Evolutionary conservation across 768 basidiomycete genomes (phyloP), one percentile per base, ranked within the genome.

Genomic region (Exidia glandulosa): DNA sequence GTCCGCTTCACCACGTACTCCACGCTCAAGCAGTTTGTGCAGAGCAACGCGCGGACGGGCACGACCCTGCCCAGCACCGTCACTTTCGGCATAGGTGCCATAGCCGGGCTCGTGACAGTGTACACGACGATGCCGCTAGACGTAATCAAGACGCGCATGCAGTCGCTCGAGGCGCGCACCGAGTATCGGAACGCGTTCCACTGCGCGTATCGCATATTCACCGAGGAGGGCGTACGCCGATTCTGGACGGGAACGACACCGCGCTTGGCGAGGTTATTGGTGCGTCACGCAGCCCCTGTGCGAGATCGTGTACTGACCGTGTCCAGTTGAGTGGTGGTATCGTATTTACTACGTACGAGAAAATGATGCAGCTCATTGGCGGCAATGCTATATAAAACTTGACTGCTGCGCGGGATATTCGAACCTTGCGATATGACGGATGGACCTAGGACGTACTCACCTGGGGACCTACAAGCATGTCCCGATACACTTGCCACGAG

Each of bases 221-320:
- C 86, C 0, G 95, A 98, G 71, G 94, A 98, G 67, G 96, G 96
- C 2, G 64, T 96, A 6, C 66, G 83, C n/a, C 81, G 88, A 56
- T 96, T 99, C 73, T 99, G 96, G 96, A 90, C 88, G 2, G 96
- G 96, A 2, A 93, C 95, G 6, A 95, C 94, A 3, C 96, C 96
- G 0, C 76, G 95, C 62, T 72, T 99, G 30, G 82, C 83, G 6
- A 80, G 96, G 31, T 71, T 99, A 56, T 86, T 95, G 68, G 88
- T 93, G 66, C 72, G 88, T 75, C 29, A 12, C 23, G 23, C 32
- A 62, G 31, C 50, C 58, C 56, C 41, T 31, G 32, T 57, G 34
- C 41, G 55, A 45, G 54, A 36, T 31, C 29, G 58, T 59, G 54
- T 12, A 58, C 36, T 29, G 23, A 30, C 19, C 5, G 13, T 52